Evolutionary conservation across 208 protist species (phyloP).

Genomic region (Crithidia fasciculata): DNA sequence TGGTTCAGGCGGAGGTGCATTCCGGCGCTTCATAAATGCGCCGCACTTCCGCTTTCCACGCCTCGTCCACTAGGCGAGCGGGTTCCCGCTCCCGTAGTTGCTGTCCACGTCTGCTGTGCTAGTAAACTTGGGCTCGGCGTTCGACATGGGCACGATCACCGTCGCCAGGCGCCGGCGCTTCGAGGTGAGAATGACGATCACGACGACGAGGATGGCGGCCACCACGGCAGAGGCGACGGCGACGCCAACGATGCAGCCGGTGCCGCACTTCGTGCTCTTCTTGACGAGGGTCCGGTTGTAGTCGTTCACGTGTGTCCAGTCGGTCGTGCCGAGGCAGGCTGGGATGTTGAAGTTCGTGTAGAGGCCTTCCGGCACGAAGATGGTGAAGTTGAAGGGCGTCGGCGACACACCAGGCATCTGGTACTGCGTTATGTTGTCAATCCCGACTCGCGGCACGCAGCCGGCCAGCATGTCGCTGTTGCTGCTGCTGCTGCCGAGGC

Average conservation of each 20-base stretch:
- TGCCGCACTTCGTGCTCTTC: constrained; percentile 41
- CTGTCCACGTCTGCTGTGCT: constrained; percentile 36
- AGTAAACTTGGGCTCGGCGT: constrained; percentile 48
- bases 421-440: constrained; percentile 58
- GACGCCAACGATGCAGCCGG: constrained; percentile 76
- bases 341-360: constrained; percentile 46
- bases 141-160: constrained; percentile 55
- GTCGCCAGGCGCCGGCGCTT: constrained; percentile 75
- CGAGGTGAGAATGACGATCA: constrained; percentile 69
- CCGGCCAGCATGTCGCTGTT: constrained; percentile 6
- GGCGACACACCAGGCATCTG: constrained; percentile 6
- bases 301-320: constrained; percentile 40
- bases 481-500: constrained; percentile 1
- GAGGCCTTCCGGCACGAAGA: constrained; percentile 49
- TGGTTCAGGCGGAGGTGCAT: neutral
- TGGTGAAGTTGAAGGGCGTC: constrained; percentile 37
- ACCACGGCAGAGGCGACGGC: constrained; percentile 67
- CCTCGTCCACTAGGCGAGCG: constrained; percentile 19
- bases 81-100: constrained; percentile 36
- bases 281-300: constrained; percentile 16
- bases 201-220: constrained; percentile 53
- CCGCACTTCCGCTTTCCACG: neutral
- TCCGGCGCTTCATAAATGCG: no score
- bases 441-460: constrained; percentile 37
- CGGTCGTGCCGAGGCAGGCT: constrained; percentile 45